phyloP scores from a whole-genome alignment of 495 filamentous ascomycete species.

The Venustampulla echinocandica region DNA sequence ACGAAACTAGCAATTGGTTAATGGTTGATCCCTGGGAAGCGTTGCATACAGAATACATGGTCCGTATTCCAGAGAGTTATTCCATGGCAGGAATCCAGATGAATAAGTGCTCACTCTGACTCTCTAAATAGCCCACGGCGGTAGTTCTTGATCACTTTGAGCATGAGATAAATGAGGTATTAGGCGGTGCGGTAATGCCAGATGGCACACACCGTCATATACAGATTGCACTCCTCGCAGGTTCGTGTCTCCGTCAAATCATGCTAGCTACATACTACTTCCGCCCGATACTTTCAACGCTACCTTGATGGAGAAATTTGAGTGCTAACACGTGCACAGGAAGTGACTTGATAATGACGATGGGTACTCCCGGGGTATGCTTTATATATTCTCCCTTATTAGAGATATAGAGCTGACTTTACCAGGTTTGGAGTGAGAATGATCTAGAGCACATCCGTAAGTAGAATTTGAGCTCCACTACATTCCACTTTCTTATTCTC shows the following conservation, averaged over 20 bases:
- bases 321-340: background rate
- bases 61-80: no score
- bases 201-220: conserved; percentile 45
- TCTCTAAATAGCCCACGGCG: conserved; percentile 81
- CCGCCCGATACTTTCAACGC: background rate
- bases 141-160: conserved; percentile 83
- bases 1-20: conserved; percentile 64
- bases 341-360: background rate
- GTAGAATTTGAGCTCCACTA: no score
- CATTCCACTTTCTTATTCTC: no score
- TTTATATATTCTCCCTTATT: conserved; percentile 36
- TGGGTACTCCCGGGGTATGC: background rate
- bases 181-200: conserved; percentile 60
- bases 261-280: conserved; percentile 40
- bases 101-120: no score
- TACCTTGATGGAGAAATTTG: background rate
- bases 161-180: conserved; percentile 73
- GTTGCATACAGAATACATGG: conserved; percentile 60
- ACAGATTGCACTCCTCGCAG: conserved; percentile 66
- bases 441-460: conserved; percentile 83
- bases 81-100: no score
- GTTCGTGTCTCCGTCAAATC: conserved; percentile 80
- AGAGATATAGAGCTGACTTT: no score
- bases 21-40: conserved; percentile 69
- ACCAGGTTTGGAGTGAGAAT: conserved; percentile 75